Evolutionary conservation across 768 basidiomycete genomes (phyloP).

Genomic region (Calocybe cyanea): DNA sequence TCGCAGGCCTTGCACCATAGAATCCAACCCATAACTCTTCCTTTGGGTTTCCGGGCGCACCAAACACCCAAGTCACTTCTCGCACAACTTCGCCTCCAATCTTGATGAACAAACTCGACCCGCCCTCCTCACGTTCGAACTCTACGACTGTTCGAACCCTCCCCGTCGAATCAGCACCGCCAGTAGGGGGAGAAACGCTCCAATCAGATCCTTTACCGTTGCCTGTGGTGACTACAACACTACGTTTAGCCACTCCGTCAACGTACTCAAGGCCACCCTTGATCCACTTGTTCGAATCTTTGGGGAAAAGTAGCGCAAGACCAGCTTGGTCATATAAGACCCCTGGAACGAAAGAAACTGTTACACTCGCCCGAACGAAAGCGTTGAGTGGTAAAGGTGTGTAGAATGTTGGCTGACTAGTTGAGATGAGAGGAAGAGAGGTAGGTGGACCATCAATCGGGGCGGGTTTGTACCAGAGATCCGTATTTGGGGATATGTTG

Average conservation of each 20-base stretch:
- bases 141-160: slow-evolving; percentile 12
- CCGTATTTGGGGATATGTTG: slow-evolving; percentile 11
- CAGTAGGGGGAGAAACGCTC: slow-evolving; percentile 16
- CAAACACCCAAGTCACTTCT: slow-evolving; percentile 19
- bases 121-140: slow-evolving; percentile 16
- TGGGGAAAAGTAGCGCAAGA: slow-evolving; percentile 11
- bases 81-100: slow-evolving; percentile 17
- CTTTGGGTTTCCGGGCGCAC: slow-evolving; percentile 5
- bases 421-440: slow-evolving; percentile 8
- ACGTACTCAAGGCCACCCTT: slow-evolving; percentile 17
- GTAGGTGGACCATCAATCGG: slow-evolving; percentile 10
- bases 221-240: slow-evolving; percentile 16
- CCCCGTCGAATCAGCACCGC: not conserved
- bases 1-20: slow-evolving; percentile 15
- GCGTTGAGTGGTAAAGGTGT: slow-evolving; percentile 3
- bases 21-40: slow-evolving; percentile 17
- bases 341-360: slow-evolving; percentile 12
- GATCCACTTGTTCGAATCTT: slow-evolving; percentile 15
- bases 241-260: slow-evolving; percentile 14
- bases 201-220: slow-evolving; percentile 13
- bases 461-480: slow-evolving; percentile 19
- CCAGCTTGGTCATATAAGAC: slow-evolving; percentile 17
- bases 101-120: slow-evolving; percentile 16
- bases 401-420: slow-evolving; percentile 16
- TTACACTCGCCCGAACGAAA: slow-evolving; percentile 13